These are phyloP conservation scores for Suzukiozyma palmioleophila DNA, from an alignment of 1,139 yeast species.

Conservation along the genomic window DNA sequence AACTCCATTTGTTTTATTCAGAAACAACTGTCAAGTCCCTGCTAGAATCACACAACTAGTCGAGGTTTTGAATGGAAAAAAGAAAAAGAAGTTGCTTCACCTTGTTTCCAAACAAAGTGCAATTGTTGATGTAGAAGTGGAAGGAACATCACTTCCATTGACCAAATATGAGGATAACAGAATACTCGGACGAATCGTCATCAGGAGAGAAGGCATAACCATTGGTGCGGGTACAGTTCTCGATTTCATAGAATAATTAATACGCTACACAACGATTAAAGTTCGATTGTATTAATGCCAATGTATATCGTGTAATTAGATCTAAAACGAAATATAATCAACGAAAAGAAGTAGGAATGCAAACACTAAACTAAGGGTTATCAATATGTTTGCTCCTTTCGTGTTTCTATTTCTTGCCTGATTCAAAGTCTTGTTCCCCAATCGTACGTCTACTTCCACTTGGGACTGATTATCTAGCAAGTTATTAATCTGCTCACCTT, in stretches of 20 bases:
- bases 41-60: conserved; percentile 62
- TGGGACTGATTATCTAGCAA: conserved; percentile 69
- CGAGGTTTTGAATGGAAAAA: conserved; percentile 32
- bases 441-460: conserved; percentile 60
- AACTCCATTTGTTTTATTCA: conserved; percentile 73
- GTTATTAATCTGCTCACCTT: conserved; percentile 66
- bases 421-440: conserved; percentile 71
- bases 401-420: conserved; percentile 72
- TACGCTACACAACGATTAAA: not conserved
- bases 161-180: conserved; percentile 55
- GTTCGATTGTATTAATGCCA: not conserved
- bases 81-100: conserved; percentile 61
- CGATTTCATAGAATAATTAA: conserved; percentile 10
- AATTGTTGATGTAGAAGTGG: conserved; percentile 59
- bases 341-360: conserved; percentile 61
- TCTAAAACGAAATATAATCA: conserved; percentile 46
- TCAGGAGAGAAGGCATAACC: conserved; percentile 82
- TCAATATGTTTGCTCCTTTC: conserved; percentile 63
- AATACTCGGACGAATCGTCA: conserved; percentile 73
- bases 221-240: conserved; percentile 79
- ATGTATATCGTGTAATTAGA: not conserved
- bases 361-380: conserved; percentile 54
- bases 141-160: conserved; percentile 56
- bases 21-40: conserved; percentile 76
- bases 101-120: conserved; percentile 73